Evolutionary conservation across 2,329 filamentous ascomycete genomes (phyloP).

Genomic region (Simplicillium sp.): DNA sequence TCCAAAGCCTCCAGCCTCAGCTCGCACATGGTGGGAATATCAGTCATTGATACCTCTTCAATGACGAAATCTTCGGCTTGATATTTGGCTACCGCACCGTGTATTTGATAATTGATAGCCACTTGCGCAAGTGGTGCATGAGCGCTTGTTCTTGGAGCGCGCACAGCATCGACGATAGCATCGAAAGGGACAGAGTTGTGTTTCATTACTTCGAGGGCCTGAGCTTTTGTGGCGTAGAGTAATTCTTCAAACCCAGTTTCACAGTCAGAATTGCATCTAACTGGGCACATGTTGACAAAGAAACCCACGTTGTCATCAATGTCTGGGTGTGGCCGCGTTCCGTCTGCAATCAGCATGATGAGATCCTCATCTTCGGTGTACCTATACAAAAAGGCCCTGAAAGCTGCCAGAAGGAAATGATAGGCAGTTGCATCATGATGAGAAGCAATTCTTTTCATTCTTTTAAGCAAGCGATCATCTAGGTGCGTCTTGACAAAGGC

Average conservation of each 20-base stretch:
- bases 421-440: constrained; percentile 13
- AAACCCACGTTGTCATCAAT: constrained; percentile 14
- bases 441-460: constrained; percentile 15
- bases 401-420: constrained; percentile 16
- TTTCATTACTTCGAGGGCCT: constrained; percentile 12
- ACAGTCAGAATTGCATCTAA: constrained; percentile 13
- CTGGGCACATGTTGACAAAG: constrained; percentile 15
- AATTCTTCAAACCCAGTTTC: constrained; percentile 13
- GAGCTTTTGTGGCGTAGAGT: constrained; percentile 12
- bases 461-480: constrained; percentile 11
- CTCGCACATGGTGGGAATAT: constrained; percentile 15
- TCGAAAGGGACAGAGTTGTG: constrained; percentile 14
- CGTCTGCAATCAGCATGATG: constrained; percentile 14
- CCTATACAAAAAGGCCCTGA: constrained; percentile 14
- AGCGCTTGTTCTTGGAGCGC: constrained; percentile 12
- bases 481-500: constrained; percentile 12
- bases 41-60: constrained; percentile 11
- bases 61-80: constrained; percentile 14
- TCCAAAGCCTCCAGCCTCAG: constrained; percentile 15
- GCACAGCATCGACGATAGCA: constrained; percentile 13
- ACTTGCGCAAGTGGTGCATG: constrained; percentile 15
- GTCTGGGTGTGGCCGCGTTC: constrained; percentile 14
- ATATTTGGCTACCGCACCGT: constrained; percentile 12
- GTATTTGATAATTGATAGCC: constrained; percentile 16
- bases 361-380: constrained; percentile 15